These are phyloP conservation scores for Fusarium mundagurra DNA, from an alignment of 2,329 filamentous ascomycete genomes.

Conservation along the genomic window DNA sequence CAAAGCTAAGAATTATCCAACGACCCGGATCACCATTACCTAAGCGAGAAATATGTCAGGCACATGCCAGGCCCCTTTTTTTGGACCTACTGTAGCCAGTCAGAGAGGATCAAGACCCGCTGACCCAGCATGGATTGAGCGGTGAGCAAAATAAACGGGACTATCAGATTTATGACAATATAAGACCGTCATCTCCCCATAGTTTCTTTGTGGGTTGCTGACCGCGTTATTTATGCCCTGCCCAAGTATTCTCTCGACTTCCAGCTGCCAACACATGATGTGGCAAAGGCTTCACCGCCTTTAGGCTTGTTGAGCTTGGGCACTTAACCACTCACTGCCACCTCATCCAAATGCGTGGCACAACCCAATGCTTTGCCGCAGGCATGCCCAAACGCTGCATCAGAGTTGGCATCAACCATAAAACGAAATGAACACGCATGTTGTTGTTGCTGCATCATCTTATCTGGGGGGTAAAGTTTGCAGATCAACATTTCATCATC, in stretches of 20 bases:
- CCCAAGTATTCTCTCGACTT: slow-evolving; percentile 16
- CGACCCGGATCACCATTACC: slow-evolving; percentile 23
- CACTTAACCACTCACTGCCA: slow-evolving; percentile 17
- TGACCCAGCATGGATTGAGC: slow-evolving; percentile 14
- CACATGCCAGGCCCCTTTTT: neutral
- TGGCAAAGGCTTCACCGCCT: slow-evolving; percentile 24
- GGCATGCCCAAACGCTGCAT: neutral
- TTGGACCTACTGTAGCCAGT: neutral
- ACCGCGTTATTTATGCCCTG: neutral
- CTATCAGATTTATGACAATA: neutral
- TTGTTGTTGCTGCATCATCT: neutral
- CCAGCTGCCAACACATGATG: slow-evolving; percentile 24
- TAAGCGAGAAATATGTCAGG: slow-evolving; percentile 15
- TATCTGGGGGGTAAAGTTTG: neutral
- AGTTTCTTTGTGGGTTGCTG: fast-evolving
- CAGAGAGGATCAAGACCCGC: neutral
- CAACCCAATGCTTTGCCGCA: neutral
- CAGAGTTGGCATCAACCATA: neutral
- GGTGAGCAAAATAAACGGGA: slow-evolving; percentile 31
- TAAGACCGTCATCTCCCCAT: fast-evolving
- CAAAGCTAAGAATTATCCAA: slow-evolving; percentile 27
- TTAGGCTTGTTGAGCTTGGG: slow-evolving; percentile 6
- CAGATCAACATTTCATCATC: neutral
- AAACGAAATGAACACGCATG: neutral
- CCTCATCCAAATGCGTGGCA: slow-evolving; percentile 13